Base-by-base conservation (phyloP, 108 stramenopile species). In the Skeletonema marinoi region DNA sequence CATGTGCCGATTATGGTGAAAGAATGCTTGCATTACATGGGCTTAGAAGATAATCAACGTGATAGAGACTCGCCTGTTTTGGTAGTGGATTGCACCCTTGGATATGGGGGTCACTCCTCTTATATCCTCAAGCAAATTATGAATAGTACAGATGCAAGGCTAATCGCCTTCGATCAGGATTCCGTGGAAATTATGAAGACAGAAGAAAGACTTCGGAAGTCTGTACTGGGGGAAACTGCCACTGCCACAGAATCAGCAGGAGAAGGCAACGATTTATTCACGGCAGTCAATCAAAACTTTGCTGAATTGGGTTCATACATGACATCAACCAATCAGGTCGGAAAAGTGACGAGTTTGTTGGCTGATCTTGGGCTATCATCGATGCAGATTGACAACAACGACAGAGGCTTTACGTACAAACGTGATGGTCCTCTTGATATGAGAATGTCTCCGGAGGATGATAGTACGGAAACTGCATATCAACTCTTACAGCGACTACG, bases 351-450 rank as follows among this genome's bases (percentile, higher is more conserved):
- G 13, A 74, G 78, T 19, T 35, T 86, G 5, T 70, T 87, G 4
- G 73, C 83, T 17, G 86, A 87, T 51, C 33, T 85, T 13, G 86
- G 86, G 3, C 30, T 82, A 14, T 82, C 80, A 13, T 85, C 84
- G 12, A 76, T 77, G 77, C 86, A 87, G 80, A 75, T 87, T 48
- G 84, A 87, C 61, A 42, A 64, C 13, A 54, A 42, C 9, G 56
- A 36, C 7, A 77, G 84, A 21, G 86, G 84, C 0, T 87, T 87
- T 51, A 67, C 84, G 4, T 87, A 68, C 51, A 73, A 78, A 11
- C 30, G 46, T 13, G 78, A 85, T 6, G 85, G 84, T 6, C 74
- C 75, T 6, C 80, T 87, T 1, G 86, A 87, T 60, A 87, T 87
- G 86, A 68, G 86, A 2, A 85, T 87, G 81, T 25, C 71, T 75